Percentiles rank a stretch among this genome's conserved stretches.
Conservation (phyloP, 2,329 filamentous ascomycete species). For the Fusarium phyllophilum region DNA sequence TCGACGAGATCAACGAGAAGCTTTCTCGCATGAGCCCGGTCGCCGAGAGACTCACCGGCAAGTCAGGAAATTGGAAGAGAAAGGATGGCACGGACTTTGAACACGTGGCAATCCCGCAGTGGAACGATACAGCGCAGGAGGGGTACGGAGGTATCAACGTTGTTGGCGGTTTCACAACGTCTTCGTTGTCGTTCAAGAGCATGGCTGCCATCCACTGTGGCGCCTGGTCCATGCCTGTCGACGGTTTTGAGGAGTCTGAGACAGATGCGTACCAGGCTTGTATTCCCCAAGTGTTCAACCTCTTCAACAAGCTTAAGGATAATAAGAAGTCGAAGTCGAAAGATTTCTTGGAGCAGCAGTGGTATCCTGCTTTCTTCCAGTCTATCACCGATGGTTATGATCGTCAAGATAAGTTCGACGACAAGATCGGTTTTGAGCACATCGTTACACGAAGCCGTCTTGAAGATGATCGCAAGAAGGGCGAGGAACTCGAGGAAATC, state of each 20-base stretch:
- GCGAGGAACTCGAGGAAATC: constrained; percentile 37
- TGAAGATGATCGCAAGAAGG: constrained; percentile 25
- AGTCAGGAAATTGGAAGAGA: constrained; percentile 35
- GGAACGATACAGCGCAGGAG: constrained; percentile 35
- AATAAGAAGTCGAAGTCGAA: constrained; percentile 7
- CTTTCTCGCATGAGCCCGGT: constrained; percentile 38
- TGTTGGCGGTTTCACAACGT: constrained; percentile 53
- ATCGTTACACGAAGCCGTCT: constrained; percentile 45
- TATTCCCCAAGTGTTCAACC: constrained; percentile 50
- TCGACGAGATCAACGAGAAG: constrained; percentile 39
- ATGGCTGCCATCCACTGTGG: constrained; percentile 56
- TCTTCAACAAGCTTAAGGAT: constrained; percentile 47
- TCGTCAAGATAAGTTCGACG: constrained; percentile 48
- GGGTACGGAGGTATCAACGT: constrained; percentile 54
- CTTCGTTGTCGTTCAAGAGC: constrained; percentile 57
- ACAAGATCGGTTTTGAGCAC: constrained; percentile 47
- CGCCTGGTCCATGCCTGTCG: constrained; percentile 50
- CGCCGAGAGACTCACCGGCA: constrained; percentile 34
- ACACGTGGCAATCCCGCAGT: constrained; percentile 42
- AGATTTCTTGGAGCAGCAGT: constrained; percentile 45
- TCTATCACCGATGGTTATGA: constrained; percentile 51
- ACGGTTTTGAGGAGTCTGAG: constrained; percentile 55
- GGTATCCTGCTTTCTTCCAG: constrained; percentile 50
- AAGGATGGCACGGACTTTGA: constrained; percentile 42
- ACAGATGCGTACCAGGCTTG: constrained; percentile 57